phyloP scores from a whole-genome alignment of 192 early-diverging fungal species.

The Entomortierella lignicola region DNA sequence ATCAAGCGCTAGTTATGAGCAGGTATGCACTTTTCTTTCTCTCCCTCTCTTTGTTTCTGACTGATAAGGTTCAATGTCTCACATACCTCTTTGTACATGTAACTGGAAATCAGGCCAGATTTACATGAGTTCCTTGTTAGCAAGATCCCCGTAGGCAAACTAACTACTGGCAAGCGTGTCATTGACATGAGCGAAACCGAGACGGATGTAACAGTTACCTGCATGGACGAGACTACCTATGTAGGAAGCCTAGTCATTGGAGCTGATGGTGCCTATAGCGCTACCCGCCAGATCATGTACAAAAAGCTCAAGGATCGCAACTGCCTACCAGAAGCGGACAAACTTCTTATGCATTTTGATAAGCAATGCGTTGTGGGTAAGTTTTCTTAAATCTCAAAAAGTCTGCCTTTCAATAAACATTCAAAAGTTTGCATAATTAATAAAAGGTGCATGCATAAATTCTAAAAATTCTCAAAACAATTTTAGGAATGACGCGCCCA shows the following conservation, averaged over 20 bases:
- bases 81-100: neutral
- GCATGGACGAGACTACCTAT: conserved; percentile 49
- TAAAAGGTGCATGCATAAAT: no score
- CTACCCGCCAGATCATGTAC: conserved; percentile 47
- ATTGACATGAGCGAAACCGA: conserved; percentile 36
- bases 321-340: conserved; percentile 33
- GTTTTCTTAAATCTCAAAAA: no score
- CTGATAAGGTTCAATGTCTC: neutral
- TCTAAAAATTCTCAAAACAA: no score
- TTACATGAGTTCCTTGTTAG: conserved; percentile 36
- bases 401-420: no score
- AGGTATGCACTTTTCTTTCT: conserved; percentile 16
- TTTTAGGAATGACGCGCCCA: conserved; percentile 47
- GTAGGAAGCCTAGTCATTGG: conserved; percentile 37
- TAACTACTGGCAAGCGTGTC: conserved; percentile 48
- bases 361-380: conserved; percentile 52
- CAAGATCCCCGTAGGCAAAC: conserved; percentile 33
- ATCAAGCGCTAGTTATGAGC: conserved; percentile 53
- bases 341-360: conserved; percentile 37
- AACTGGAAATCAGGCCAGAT: conserved; percentile 7
- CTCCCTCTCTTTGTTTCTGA: neutral
- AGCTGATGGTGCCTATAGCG: conserved; percentile 49
- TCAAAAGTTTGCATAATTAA: no score
- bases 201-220: conserved; percentile 37
- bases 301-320: conserved; percentile 20